Evolutionary conservation across 1,284 basidiomycete genomes (phyloP).

Genomic region (Sanghuangporus weigelae): DNA sequence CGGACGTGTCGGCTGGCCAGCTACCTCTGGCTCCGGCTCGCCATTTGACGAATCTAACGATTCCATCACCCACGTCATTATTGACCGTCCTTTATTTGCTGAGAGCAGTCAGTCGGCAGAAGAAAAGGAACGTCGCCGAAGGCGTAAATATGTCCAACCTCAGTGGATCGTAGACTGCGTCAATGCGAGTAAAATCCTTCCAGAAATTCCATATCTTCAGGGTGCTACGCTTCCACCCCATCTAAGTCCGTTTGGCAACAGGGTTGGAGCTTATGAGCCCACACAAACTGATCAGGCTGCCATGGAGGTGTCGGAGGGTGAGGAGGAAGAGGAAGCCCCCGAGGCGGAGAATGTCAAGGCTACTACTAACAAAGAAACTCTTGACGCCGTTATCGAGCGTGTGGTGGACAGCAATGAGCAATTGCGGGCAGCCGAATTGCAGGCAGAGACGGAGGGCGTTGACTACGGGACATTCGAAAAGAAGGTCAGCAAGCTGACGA

Average conservation of each 20-base stretch:
- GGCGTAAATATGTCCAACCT: constrained; percentile 90
- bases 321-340: constrained; percentile 31
- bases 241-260: constrained; percentile 91
- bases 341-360: constrained; percentile 32
- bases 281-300: constrained; percentile 35
- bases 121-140: constrained; percentile 57
- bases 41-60: constrained; percentile 70
- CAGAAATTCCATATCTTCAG: constrained; percentile 84
- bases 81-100: constrained; percentile 77
- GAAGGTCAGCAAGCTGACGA: constrained; percentile 61
- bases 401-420: constrained; percentile 63
- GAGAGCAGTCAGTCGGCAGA: constrained; percentile 47
- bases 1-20: constrained; percentile 86
- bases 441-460: constrained; percentile 87
- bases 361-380: constrained; percentile 35
- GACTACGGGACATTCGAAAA: constrained; percentile 82
- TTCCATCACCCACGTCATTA: constrained; percentile 92
- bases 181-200: constrained; percentile 80
- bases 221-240: constrained; percentile 91
- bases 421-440: constrained; percentile 86
- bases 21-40: constrained; percentile 80
- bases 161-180: constrained; percentile 98
- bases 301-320: constrained; percentile 29
- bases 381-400: constrained; percentile 45
- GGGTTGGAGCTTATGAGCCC: constrained; percentile 75